These are phyloP conservation scores for Trapa bicornis DNA, from an alignment of 345 rosid genomes.

Conservation along the genomic window DNA sequence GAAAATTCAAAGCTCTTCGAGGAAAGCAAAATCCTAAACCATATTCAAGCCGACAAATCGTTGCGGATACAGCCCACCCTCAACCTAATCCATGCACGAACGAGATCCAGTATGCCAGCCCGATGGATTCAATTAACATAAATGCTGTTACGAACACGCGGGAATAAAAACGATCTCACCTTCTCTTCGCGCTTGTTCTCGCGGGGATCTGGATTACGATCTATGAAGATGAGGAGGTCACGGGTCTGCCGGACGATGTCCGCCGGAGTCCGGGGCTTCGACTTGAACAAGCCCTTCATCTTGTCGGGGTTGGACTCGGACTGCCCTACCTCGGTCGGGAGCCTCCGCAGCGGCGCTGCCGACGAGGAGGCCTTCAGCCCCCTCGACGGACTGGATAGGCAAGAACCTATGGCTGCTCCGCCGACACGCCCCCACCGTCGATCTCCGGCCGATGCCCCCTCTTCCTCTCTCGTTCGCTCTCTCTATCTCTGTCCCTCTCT, in stretches of 20 bases:
- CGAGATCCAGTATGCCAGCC: neutral
- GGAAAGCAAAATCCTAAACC: neutral
- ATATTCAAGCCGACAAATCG: neutral
- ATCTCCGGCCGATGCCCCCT: neutral
- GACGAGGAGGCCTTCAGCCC: constrained; percentile 1
- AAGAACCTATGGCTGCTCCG: constrained; percentile 1
- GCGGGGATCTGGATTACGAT: constrained; percentile 17
- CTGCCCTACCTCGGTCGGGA: constrained; percentile 2
- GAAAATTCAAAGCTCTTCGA: neutral
- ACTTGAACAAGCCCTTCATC: constrained; percentile 42
- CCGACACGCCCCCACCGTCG: neutral
- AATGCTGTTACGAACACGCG: neutral
- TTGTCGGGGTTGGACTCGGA: constrained; percentile 6
- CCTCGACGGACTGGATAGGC: constrained; percentile 6
- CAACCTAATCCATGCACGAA: neutral
- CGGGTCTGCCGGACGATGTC: constrained; percentile 37
- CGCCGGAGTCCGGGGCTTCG: constrained; percentile 34
- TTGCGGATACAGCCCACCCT: neutral
- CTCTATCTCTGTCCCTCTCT: neutral
- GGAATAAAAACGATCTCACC: constrained; percentile 12
- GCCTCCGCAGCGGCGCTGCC: constrained; percentile 4
- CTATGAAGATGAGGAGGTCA: constrained; percentile 26
- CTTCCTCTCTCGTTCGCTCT: neutral
- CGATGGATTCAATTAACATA: neutral
- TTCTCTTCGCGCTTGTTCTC: constrained; percentile 39